Percentiles rank a stretch among this genome's conserved stretches.
These are phyloP conservation scores for Iris pallida DNA, from an alignment of 116 monocot species.

Conservation along the genomic window DNA sequence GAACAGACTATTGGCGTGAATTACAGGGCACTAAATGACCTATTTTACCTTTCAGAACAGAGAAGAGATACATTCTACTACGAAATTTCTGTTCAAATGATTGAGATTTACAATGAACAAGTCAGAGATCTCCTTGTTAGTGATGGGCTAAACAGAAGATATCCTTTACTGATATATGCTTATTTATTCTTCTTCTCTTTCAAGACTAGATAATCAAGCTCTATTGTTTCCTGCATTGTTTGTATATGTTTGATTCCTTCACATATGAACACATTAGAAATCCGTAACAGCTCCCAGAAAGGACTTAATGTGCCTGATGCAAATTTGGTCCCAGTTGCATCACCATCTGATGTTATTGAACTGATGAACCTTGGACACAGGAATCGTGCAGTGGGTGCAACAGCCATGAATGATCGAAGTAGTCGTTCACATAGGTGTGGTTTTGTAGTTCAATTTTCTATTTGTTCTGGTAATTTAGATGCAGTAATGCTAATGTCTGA, in stretches of 20 bases:
- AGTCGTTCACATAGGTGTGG: constrained; percentile 88
- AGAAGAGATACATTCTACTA: constrained; percentile 27
- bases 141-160: constrained; percentile 31
- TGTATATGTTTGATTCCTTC: constrained; percentile 28
- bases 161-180: constrained; percentile 24
- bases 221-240: not conserved
- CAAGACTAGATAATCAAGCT: not conserved
- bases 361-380: constrained; percentile 78
- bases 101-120: constrained; percentile 55
- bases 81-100: constrained; percentile 45
- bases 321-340: constrained; percentile 61
- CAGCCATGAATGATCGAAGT: constrained; percentile 84
- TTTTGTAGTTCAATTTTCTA: not conserved
- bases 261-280: constrained; percentile 64
- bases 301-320: constrained; percentile 85
- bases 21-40: constrained; percentile 38
- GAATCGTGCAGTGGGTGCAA: constrained; percentile 79
- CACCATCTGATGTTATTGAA: constrained; percentile 74
- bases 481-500: not conserved
- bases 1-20: constrained; percentile 33
- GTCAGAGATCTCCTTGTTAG: constrained; percentile 36
- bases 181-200: not conserved
- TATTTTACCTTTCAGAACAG: constrained; percentile 24
- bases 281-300: constrained; percentile 68
- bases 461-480: not conserved